These are phyloP conservation scores for Paracoccidioides lutzii DNA, from an alignment of 2,329 filamentous ascomycete genomes.

Conservation along the genomic window DNA sequence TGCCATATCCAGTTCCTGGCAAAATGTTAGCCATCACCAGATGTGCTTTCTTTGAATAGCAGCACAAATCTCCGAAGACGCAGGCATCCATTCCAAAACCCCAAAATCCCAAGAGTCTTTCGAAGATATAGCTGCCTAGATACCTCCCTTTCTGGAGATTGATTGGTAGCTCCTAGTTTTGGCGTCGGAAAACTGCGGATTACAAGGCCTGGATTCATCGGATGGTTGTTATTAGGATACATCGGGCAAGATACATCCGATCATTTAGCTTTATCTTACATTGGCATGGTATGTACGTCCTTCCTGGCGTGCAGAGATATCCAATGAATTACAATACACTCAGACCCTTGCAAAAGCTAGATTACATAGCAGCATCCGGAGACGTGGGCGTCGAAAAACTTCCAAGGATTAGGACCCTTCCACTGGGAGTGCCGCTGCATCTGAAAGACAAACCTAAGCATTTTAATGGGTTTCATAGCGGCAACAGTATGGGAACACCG, in stretches of 20 bases:
- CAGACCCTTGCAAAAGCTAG: neutral
- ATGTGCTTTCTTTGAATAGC: too few relatives aligned
- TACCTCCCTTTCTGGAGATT: neutral
- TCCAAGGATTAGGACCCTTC: neutral
- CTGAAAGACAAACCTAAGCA: neutral
- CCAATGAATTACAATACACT: neutral
- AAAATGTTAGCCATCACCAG: too few relatives aligned
- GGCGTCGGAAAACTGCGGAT: neutral
- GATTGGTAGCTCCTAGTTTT: neutral
- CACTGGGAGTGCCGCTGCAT: neutral
- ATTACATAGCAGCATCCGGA: neutral
- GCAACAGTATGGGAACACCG: neutral
- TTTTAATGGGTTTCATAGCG: neutral
- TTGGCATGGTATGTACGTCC: too few relatives aligned
- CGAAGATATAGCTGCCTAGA: too few relatives aligned
- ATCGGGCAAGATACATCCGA: neutral
- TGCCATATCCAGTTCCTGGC: too few relatives aligned
- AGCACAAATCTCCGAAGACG: too few relatives aligned
- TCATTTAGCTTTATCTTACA: neutral
- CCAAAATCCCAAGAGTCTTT: too few relatives aligned
- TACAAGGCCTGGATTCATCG: neutral
- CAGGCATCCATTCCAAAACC: too few relatives aligned
- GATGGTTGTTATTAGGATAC: neutral
- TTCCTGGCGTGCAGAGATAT: neutral
- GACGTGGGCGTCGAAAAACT: neutral